These are phyloP conservation scores for Brassica rapa DNA, from an alignment of 345 rosid species.

Conservation along the genomic window DNA sequence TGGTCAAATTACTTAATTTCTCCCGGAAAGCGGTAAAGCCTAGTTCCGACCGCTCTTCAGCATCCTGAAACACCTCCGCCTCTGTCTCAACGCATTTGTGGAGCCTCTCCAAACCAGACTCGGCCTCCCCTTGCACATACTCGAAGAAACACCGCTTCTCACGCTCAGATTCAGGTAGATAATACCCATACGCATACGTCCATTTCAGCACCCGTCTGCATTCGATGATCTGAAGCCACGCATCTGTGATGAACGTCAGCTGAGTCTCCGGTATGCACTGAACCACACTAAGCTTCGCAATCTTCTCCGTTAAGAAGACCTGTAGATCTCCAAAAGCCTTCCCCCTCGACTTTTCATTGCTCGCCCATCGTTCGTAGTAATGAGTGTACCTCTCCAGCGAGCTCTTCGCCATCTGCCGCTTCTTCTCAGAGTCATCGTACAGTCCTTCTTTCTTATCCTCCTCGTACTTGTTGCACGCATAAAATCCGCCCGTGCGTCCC, in stretches of 20 bases:
- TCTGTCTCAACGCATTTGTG: conserved; percentile 19
- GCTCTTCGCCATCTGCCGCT: background rate
- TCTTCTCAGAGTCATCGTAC: background rate
- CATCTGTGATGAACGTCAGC: conserved; percentile 4
- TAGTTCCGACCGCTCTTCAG: background rate
- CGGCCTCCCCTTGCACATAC: conserved; percentile 23
- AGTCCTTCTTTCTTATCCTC: background rate
- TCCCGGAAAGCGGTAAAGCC: background rate
- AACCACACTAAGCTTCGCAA: background rate
- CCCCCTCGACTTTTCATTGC: conserved; percentile 1
- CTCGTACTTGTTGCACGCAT: conserved; percentile 2
- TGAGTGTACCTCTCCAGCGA: background rate
- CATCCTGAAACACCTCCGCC: background rate
- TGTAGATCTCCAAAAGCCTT: background rate
- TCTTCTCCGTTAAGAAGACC: background rate
- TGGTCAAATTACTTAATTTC: background rate
- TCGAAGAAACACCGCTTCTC: background rate
- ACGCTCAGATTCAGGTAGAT: background rate
- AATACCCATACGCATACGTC: conserved; percentile 26
- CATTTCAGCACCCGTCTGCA: conserved; percentile 13
- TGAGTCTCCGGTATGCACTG: background rate
- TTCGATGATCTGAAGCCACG: conserved; percentile 23
- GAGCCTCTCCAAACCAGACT: conserved; percentile 21
- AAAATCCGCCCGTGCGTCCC: background rate
- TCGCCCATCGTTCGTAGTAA: conserved; percentile 9